Evolutionary conservation across 2,329 filamentous ascomycete genomes (phyloP).

Genomic region (Chaetomium olivaceum): DNA sequence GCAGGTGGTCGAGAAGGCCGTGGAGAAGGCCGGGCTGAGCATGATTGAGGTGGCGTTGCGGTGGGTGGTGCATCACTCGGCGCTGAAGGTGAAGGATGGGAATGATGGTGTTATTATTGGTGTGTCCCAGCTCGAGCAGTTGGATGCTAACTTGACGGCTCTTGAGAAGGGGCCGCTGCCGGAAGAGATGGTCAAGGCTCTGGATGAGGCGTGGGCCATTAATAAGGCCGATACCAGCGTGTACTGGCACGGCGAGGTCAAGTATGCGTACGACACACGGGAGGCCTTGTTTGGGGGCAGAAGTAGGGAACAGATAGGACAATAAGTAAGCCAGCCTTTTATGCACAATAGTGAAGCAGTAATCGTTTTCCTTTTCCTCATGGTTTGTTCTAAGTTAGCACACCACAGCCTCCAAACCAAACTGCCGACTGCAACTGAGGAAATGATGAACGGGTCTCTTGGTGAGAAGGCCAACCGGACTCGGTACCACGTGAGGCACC

Average conservation of each 20-base stretch:
- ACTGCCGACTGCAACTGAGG: too few species aligned
- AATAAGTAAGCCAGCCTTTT: too few species aligned
- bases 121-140: constrained; percentile 49
- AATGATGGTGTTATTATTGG: constrained; percentile 54
- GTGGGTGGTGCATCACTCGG: constrained; percentile 68
- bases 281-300: constrained; percentile 57
- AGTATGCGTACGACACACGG: constrained; percentile 66
- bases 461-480: too few species aligned
- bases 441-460: too few species aligned
- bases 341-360: too few species aligned
- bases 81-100: constrained; percentile 43
- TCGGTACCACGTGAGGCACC: too few species aligned
- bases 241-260: constrained; percentile 61
- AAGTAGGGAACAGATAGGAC: constrained; percentile 34
- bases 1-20: constrained; percentile 60
- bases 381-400: too few species aligned
- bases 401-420: too few species aligned
- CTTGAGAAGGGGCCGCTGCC: constrained; percentile 66
- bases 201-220: constrained; percentile 78
- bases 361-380: too few species aligned
- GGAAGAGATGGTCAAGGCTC: constrained; percentile 66
- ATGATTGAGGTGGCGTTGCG: constrained; percentile 68
- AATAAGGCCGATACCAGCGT: constrained; percentile 57
- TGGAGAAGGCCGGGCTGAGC: constrained; percentile 63
- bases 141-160: constrained; percentile 51